Evolutionary conservation across 148 eudicot genomes (phyloP), one percentile per base, ranked within the genome.

Genomic region (Chenopodium quinoa): DNA sequence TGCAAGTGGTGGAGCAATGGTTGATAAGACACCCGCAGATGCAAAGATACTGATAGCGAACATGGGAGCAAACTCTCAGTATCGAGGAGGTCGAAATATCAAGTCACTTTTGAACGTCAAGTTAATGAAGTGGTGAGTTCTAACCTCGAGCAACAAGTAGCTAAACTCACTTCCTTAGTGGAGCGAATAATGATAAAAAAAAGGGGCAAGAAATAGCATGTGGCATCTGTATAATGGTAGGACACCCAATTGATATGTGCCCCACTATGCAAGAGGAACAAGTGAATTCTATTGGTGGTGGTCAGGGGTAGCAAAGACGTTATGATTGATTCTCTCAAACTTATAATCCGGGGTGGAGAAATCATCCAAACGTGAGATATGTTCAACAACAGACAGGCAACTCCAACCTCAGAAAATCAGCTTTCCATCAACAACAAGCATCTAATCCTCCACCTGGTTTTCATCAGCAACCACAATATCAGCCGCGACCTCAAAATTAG

Each of bases 1-100:
- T 27, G 50, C 83, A 8, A 62, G 83, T 81, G 78, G 78, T 23
- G 83, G 83, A 29, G 78, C 83, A 29, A 64, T 73, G 22, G 83
- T 74, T 27, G 78, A 81, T 63, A 81, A 81, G 22, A 75, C 83
- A 11, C 83, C 72, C 4, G 22, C 23, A 0, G 25, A 52, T 16
- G 78, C 31, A 75, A 52, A 52, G 46, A 56, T 0, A 10, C 17
- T 75, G 44, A 47, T 75, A 47, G 31, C 44, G 54, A 56, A 27
- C 65, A 25, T 75, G 64, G n/a, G n/a, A 11, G 12, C 64, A 11
- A 25, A 75, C 8, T 52, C 44, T 27, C 27, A 48, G n/a, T 27
- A 46, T 29, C 5, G 65, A 25, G 65, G 65, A 2, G 25, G 25
- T 23, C 4, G 78, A 11, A 11, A 16, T 25, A 25, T 1, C 11